Conservation (phyloP, 83 land plant genomes). For the Thuja plicata region DNA sequence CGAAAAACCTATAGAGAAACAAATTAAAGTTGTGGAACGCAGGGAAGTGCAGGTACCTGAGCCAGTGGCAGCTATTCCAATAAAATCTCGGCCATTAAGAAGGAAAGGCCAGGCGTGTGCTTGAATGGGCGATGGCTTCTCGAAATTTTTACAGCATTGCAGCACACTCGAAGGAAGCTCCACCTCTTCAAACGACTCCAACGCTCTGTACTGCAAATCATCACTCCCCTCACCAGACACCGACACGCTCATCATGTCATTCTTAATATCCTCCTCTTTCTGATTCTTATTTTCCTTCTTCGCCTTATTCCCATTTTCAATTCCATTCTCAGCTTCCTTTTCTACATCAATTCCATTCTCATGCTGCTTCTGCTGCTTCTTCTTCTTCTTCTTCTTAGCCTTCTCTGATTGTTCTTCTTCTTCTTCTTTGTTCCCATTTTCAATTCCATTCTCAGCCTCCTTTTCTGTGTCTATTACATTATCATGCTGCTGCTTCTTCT, state of each 20-base stretch:
- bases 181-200: slow-evolving; percentile 56
- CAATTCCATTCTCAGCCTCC: neutral
- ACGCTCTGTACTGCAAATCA: slow-evolving; percentile 54
- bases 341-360: neutral
- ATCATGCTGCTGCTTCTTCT: neutral
- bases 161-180: slow-evolving; percentile 63
- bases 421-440: neutral
- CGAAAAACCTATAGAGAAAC: neutral
- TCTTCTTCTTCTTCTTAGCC: slow-evolving; percentile 15
- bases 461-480: neutral
- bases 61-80: slow-evolving; percentile 95
- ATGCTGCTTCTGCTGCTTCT: neutral
- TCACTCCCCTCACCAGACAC: slow-evolving; percentile 60
- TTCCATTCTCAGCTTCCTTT: neutral
- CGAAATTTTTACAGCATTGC: slow-evolving; percentile 75
- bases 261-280: neutral
- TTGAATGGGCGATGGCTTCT: slow-evolving; percentile 92
- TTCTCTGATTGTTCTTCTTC: slow-evolving; percentile 7
- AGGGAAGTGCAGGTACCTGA: slow-evolving; percentile 56
- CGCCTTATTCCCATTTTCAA: neutral
- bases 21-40: neutral
- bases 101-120: slow-evolving; percentile 93
- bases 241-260: slow-evolving; percentile 24
- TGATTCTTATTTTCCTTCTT: slow-evolving; percentile 13
- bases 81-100: slow-evolving; percentile 83